Evolutionary conservation across 2,329 filamentous ascomycete genomes (phyloP).

Genomic region (Mariannaea elegans): DNA sequence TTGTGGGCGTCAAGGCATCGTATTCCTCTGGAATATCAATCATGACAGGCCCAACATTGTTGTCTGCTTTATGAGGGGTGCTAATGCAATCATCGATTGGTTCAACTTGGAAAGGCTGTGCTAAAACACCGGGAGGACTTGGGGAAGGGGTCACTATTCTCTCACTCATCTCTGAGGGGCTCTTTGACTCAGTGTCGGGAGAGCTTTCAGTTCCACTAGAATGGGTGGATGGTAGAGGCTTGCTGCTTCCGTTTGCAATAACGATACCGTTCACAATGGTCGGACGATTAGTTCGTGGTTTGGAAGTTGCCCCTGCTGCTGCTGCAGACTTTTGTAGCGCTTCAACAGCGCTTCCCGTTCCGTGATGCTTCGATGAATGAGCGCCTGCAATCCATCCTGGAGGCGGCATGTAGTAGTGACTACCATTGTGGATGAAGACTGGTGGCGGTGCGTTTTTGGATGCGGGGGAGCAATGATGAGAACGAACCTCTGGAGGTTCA

Average conservation of each 20-base stretch:
- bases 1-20: slow-evolving; percentile 33
- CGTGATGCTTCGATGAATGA: background rate
- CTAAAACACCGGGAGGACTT: background rate
- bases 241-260: slow-evolving; percentile 26
- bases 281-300: background rate
- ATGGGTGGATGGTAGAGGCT: background rate
- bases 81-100: background rate
- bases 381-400: background rate
- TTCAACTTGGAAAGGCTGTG: background rate
- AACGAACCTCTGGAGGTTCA: slow-evolving; percentile 32
- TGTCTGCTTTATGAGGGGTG: background rate
- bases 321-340: slow-evolving; percentile 42
- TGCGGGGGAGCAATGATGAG: slow-evolving; percentile 32
- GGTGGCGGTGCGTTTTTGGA: slow-evolving; percentile 31
- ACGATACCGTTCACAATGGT: slow-evolving; percentile 2
- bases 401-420: slow-evolving; percentile 40
- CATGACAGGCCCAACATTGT: slow-evolving; percentile 1
- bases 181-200: background rate
- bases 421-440: slow-evolving; percentile 28
- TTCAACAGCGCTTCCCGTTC: slow-evolving; percentile 36
- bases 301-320: slow-evolving; percentile 28
- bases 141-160: slow-evolving; percentile 20
- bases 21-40: slow-evolving; percentile 16
- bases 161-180: slow-evolving; percentile 2
- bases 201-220: background rate